These are phyloP conservation scores for Vigna reflexopilosa DNA, from an alignment of 306 rosid genomes.

Conservation along the genomic window DNA sequence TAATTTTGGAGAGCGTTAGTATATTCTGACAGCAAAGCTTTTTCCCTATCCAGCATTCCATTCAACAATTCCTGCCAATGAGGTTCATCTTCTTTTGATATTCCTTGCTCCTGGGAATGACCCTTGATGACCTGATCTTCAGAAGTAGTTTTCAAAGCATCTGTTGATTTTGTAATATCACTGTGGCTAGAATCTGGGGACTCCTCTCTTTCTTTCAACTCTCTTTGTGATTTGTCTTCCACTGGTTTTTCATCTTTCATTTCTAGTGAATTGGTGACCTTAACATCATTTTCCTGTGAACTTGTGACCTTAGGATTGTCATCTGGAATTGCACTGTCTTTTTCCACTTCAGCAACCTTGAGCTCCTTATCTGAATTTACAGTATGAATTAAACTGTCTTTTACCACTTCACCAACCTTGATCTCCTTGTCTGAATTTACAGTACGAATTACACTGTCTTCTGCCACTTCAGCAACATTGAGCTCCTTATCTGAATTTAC, in stretches of 20 bases:
- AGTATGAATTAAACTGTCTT: background rate
- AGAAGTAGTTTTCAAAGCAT: constrained; percentile 26
- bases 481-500: too few species aligned
- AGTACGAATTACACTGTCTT: background rate
- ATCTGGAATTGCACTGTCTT: background rate
- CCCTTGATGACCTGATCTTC: constrained; percentile 3
- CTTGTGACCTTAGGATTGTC: constrained; percentile 5
- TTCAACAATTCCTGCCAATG: constrained; percentile 70
- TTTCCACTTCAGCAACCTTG: too few species aligned
- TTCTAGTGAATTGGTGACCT: background rate
- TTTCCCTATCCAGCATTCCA: constrained; percentile 71
- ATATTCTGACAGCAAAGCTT: constrained; percentile 62
- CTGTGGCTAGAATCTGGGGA: constrained; percentile 16
- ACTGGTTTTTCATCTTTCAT: background rate
- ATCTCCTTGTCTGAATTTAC: too few species aligned
- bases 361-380: too few species aligned
- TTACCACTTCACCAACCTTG: too few species aligned
- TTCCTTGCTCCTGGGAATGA: constrained; percentile 36
- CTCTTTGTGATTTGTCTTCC: constrained; percentile 30
- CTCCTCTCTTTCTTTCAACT: constrained; percentile 32
- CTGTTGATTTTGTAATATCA: constrained; percentile 38
- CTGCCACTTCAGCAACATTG: background rate
- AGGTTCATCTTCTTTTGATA: constrained; percentile 52
- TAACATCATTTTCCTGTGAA: constrained; percentile 2
- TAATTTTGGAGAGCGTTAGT: constrained; percentile 67